A percentile compares a stretch with the other conserved stretches of the same genome.
Conservation (phyloP, 1,284 basidiomycete genomes). For the Stygiomarasmius scandens region DNA sequence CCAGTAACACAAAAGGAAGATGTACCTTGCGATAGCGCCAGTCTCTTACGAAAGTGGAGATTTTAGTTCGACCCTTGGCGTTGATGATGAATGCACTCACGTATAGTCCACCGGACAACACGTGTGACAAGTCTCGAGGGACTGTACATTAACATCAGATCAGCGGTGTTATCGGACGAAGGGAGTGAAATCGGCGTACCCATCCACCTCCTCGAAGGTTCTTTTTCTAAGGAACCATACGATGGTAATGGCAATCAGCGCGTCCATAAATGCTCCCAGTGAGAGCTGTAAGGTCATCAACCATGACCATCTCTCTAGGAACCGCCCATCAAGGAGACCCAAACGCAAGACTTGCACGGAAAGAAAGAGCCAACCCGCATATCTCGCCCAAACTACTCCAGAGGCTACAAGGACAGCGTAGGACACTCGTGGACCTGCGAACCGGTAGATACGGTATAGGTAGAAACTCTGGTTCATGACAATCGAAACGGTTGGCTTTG, state of each 20-base stretch:
- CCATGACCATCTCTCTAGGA: slow-evolving; percentile 8
- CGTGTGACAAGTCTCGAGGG: slow-evolving; percentile 2
- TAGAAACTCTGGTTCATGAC: slow-evolving; percentile 2
- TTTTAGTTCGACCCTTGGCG: background rate
- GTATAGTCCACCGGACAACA: slow-evolving; percentile 9
- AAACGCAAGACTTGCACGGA: background rate
- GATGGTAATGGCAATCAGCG: slow-evolving; percentile 5
- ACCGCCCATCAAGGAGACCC: slow-evolving; percentile 3
- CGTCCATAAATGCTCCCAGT: slow-evolving; percentile 7
- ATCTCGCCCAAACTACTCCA: slow-evolving; percentile 7
- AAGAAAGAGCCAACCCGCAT: slow-evolving; percentile 7
- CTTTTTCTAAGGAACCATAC: slow-evolving; percentile 9
- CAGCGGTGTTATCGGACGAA: too few relatives aligned
- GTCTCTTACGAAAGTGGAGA: slow-evolving; percentile 1
- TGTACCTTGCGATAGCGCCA: slow-evolving; percentile 7
- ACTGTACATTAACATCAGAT: too few relatives aligned
- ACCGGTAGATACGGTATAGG: slow-evolving; percentile 9
- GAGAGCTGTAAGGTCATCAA: slow-evolving; percentile 2
- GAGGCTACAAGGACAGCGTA: background rate
- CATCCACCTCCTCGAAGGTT: background rate
- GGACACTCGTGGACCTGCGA: background rate
- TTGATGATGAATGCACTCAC: background rate
- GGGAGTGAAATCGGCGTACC: background rate
- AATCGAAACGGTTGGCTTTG: background rate
- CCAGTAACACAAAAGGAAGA: too few relatives aligned